These are phyloP conservation scores for Podaxis sp. DNA, from an alignment of 768 basidiomycete species.

Conservation along the genomic window DNA sequence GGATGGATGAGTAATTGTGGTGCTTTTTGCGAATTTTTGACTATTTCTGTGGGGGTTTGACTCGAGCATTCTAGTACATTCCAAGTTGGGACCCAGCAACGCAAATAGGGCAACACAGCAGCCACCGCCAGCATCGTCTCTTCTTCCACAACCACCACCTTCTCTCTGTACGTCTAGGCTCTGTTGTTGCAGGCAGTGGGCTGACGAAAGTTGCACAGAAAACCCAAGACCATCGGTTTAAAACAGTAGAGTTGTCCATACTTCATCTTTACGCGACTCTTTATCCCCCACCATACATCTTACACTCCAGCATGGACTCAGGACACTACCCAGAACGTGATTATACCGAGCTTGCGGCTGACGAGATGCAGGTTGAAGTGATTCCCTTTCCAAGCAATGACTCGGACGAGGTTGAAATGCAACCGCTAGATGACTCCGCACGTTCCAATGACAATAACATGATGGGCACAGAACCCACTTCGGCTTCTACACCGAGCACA, in stretches of 20 bases:
- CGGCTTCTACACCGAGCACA: background rate
- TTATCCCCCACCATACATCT: background rate
- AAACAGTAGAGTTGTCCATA: background rate
- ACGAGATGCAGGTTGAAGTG: constrained; percentile 6
- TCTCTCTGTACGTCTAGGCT: background rate
- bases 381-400: constrained; percentile 21
- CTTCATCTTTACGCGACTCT: background rate
- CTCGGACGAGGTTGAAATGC: constrained; percentile 29
- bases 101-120: constrained; percentile 8
- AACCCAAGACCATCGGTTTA: background rate
- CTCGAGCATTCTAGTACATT: constrained; percentile 16
- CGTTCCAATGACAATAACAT: constrained; percentile 25
- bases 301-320: background rate
- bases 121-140: constrained; percentile 1
- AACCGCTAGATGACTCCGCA: constrained; percentile 25
- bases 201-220: background rate
- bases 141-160: constrained; percentile 15
- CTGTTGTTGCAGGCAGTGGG: background rate
- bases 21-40: background rate
- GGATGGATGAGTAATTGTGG: background rate
- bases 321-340: background rate
- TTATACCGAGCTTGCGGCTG: background rate
- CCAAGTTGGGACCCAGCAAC: constrained; percentile 1
- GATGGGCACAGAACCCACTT: constrained; percentile 20
- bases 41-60: background rate